Percentiles rank a stretch among this genome's conserved stretches.
phyloP scores from a whole-genome alignment of 2,329 filamentous ascomycete genomes.

The Colletotrichum somersetense region DNA sequence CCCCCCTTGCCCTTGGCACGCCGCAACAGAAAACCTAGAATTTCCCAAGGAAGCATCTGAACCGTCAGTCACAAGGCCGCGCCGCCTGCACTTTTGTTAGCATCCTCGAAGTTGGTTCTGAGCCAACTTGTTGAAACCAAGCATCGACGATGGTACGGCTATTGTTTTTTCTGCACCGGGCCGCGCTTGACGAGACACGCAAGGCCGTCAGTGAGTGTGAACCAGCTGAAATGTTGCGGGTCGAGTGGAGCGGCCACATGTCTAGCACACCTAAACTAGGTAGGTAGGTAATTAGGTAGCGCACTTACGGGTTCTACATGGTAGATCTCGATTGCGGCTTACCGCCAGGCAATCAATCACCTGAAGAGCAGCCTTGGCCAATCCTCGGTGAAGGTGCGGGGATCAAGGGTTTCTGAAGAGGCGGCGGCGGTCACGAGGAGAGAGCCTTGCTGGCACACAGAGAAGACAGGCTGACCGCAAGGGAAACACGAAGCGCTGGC shows the following conservation, averaged over 20 bases:
- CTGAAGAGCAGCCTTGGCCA: constrained; percentile 20
- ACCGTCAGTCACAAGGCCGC: constrained; percentile 2
- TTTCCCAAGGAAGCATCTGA: constrained; percentile 5
- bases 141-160: neutral
- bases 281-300: too few species aligned
- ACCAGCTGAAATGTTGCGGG: neutral
- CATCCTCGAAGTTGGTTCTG: neutral
- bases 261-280: neutral
- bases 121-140: neutral
- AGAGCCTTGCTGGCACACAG: constrained; percentile 28
- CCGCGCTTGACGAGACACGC: constrained; percentile 31
- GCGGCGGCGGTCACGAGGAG: constrained; percentile 31
- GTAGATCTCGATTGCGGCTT: constrained; percentile 35
- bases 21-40: constrained; percentile 7
- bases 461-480: constrained; percentile 14
- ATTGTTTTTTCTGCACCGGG: constrained; percentile 11
- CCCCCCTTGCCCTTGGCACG: constrained; percentile 30
- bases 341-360: constrained; percentile 18
- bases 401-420: constrained; percentile 23
- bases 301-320: too few species aligned
- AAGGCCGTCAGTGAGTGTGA: constrained; percentile 12
- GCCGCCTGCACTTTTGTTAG: constrained; percentile 4
- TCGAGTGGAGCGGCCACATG: constrained; percentile 18
- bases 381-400: constrained; percentile 30
- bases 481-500: constrained; percentile 2